phyloP scores from a whole-genome alignment of 192 early-diverging fungal species.

The Linnemannia exigua region DNA sequence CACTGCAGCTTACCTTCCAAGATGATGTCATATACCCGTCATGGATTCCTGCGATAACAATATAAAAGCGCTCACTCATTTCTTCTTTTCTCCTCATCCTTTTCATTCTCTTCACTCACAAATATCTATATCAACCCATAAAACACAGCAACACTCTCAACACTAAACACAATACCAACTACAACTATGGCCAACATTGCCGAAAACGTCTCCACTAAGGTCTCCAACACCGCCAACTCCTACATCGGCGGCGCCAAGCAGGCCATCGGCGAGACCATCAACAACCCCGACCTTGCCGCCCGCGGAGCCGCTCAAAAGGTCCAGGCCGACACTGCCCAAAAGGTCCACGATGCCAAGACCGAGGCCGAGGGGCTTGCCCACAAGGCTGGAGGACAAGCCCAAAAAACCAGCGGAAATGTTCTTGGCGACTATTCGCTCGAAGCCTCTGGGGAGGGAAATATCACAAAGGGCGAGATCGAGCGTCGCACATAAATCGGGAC shows the following conservation, averaged over 20 bases:
- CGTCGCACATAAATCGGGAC: not conserved
- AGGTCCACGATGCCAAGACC: constrained; percentile 13
- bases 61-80: not conserved
- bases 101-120: not conserved
- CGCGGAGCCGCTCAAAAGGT: constrained; percentile 32
- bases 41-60: not conserved
- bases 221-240: constrained; percentile 28
- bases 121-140: not conserved
- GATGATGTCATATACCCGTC: not conserved
- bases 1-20: not conserved
- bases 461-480: not conserved
- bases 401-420: constrained; percentile 18
- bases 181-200: not conserved
- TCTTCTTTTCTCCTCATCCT: not conserved
- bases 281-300: constrained; percentile 24
- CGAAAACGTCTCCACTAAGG: constrained; percentile 1
- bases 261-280: constrained; percentile 22
- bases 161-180: not conserved
- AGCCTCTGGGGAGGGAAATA: constrained; percentile 15
- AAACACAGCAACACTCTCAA: not conserved
- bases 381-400: constrained; percentile 15
- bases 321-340: constrained; percentile 30
- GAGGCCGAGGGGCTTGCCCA: constrained; percentile 15
- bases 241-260: constrained; percentile 31
- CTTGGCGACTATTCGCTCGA: constrained; percentile 20